Evolutionary conservation across 805 yeast genomes (phyloP).

Genomic region (Wickerhamomyces chambardii): DNA sequence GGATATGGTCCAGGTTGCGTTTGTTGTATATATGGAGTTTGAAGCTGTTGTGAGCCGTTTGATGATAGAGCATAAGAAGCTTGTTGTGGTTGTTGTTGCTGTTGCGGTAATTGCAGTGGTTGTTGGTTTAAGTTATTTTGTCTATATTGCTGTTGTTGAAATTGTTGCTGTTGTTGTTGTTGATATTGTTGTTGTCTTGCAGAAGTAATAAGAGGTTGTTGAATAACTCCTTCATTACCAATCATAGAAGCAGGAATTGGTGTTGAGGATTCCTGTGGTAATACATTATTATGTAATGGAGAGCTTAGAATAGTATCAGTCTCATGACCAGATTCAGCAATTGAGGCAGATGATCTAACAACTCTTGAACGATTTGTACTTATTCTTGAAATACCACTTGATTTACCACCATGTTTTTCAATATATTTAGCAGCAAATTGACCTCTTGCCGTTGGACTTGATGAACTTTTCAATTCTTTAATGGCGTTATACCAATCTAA

Average conservation of each 20-base stretch:
- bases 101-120: no score
- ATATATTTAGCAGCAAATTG: slow-evolving; percentile 13
- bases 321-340: slow-evolving; percentile 12
- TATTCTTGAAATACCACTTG: slow-evolving; percentile 11
- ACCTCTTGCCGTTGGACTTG: slow-evolving; percentile 26
- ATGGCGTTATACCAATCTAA: slow-evolving; percentile 80
- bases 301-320: slow-evolving; percentile 16
- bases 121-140: no score
- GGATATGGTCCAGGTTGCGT: no score
- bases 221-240: slow-evolving; percentile 13
- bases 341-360: slow-evolving; percentile 4
- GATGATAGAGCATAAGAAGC: no score
- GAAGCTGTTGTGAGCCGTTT: not conserved
- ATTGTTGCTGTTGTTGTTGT: not conserved
- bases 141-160: slow-evolving; percentile 2
- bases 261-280: slow-evolving; percentile 12
- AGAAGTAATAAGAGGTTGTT: slow-evolving; percentile 8
- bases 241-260: slow-evolving; percentile 11
- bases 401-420: slow-evolving; percentile 1
- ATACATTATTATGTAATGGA: slow-evolving; percentile 13
- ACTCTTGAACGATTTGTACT: slow-evolving; percentile 19
- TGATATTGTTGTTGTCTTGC: slow-evolving; percentile 3
- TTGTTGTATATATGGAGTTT: slow-evolving; percentile 6
- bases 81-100: slow-evolving; percentile 5
- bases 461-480: slow-evolving; percentile 52